phyloP scores from a whole-genome alignment of 495 filamentous ascomycete genomes.

The Aspergillus mulundensis region DNA sequence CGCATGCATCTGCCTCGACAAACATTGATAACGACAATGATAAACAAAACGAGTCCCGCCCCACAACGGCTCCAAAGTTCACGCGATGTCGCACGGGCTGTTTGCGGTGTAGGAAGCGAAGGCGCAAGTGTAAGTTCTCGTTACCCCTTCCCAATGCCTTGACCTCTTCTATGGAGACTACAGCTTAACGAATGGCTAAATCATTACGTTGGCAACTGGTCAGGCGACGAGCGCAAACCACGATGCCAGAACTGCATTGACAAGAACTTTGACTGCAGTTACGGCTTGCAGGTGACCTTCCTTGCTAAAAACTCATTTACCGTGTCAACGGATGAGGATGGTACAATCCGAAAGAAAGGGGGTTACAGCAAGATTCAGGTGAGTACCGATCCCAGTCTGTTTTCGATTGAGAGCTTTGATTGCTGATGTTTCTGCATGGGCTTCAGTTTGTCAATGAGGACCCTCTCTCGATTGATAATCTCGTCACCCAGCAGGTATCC shows the following conservation, averaged over 20 bases:
- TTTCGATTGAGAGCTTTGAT: not conserved
- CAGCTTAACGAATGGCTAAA: too few relatives aligned
- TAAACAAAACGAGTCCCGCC: not conserved
- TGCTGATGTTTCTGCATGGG: not conserved
- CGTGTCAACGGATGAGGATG: conserved; percentile 11
- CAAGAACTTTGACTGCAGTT: conserved; percentile 36
- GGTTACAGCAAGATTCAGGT: conserved; percentile 28
- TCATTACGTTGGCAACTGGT: too few relatives aligned
- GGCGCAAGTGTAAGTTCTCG: conserved; percentile 41
- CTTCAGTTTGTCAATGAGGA: conserved; percentile 25
- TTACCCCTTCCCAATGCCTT: too few relatives aligned
- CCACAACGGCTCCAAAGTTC: conserved; percentile 13
- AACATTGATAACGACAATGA: not conserved
- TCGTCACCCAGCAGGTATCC: not conserved
- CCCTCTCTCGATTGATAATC: not conserved
- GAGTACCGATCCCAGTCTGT: too few relatives aligned
- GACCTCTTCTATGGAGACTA: too few relatives aligned
- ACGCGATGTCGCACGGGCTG: conserved; percentile 42
- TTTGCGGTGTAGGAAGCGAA: conserved; percentile 38
- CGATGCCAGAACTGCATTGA: conserved; percentile 40
- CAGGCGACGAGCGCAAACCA: conserved; percentile 43
- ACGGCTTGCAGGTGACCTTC: conserved; percentile 37
- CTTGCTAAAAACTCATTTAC: conserved; percentile 38
- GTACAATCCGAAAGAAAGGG: not conserved
- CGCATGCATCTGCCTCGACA: not conserved